Base-by-base conservation (phyloP, 192 early-diverging fungal genomes). In the Funneliformis geosporum region DNA sequence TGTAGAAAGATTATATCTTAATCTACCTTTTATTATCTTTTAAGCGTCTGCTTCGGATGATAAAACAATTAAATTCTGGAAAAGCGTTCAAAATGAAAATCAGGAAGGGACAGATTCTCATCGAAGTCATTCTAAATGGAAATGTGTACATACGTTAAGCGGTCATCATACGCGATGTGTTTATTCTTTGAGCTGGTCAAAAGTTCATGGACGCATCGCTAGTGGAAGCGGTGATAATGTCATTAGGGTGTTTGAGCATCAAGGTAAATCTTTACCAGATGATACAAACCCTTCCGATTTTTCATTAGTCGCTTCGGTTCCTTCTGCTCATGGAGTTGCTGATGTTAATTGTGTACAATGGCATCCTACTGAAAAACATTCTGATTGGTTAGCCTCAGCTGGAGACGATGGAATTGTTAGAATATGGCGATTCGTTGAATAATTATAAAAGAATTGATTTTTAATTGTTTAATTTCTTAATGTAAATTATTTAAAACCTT, bases 281-380 rank as follows among this genome's bases (percentile, higher is more conserved):
- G 42, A 18, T 1, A 38, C 2, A 33, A 23, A 40, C 18, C 40
- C 39, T 10, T 42, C 44, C 5, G 67, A 67, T 67, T 78, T 47
- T 78, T 60, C 61, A 6, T 70, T 88, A 47, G 72, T 86, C 2
- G 83, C 85, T 9, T 76, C 86, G 47, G 81, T 85, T n/a, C 71
- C 87, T 55, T 80, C 89, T 60, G 92, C 96, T 1, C 97, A 99
- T 79, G 96, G 95, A 5, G 88, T 93, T 18, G 86, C 85, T 73
- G 97, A 99, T 83, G 90, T 99, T 62, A 99, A 99, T 86, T 92
- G 92, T 74, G 95, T 97, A 7, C 80, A 87, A 46, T 99, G 97
- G 94, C 92, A 92, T 82, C 93, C 94, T 2, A 82, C 82, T 23
- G 85, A 87, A n/a, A 83, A 81, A 8, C 86, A 92, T 74, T 83